phyloP scores from a whole-genome alignment of 306 rosid species.

The Rubus parviflorus region DNA sequence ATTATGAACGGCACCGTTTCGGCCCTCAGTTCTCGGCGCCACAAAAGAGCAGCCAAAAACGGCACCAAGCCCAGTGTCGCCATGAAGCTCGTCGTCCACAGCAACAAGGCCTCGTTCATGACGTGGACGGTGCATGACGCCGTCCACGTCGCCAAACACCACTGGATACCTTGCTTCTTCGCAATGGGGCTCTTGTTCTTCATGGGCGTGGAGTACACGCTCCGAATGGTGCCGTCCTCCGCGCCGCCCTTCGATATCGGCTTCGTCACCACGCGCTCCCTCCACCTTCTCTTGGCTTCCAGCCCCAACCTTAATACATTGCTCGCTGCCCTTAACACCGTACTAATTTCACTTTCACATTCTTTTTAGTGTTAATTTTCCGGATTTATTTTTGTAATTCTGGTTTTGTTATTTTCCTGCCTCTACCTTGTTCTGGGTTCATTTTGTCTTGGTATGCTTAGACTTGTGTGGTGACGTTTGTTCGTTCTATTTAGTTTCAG shows the following conservation, averaged over 20 bases:
- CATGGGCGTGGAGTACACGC: constrained; percentile 96
- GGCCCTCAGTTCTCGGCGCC: constrained; percentile 3
- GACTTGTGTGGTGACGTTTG: neutral
- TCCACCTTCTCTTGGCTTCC: constrained; percentile 58
- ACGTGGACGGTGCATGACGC: constrained; percentile 67
- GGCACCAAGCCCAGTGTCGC: neutral
- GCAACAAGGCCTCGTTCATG: constrained; percentile 43
- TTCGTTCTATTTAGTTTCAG: neutral
- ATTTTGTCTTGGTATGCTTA: neutral
- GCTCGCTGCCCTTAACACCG: constrained; percentile 77
- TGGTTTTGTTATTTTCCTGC: too few relatives aligned
- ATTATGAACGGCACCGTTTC: constrained; percentile 46
- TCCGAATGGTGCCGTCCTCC: constrained; percentile 76
- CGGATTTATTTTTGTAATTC: neutral
- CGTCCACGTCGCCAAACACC: constrained; percentile 59
- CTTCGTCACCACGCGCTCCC: constrained; percentile 60
- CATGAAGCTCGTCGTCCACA: constrained; percentile 1
- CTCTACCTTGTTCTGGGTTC: neutral
- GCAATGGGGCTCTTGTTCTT: constrained; percentile 67
- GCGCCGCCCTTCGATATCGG: constrained; percentile 90
- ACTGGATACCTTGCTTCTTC: constrained; percentile 79
- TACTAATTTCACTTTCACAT: neutral
- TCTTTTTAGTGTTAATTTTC: neutral
- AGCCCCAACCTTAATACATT: constrained; percentile 69
- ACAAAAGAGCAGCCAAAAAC: constrained; percentile 2